A percentile compares a stretch with the other conserved stretches of the same genome.
These are phyloP conservation scores for Diutina pseudorugosa DNA, from an alignment of 1,139 yeast species.

Conservation along the genomic window DNA sequence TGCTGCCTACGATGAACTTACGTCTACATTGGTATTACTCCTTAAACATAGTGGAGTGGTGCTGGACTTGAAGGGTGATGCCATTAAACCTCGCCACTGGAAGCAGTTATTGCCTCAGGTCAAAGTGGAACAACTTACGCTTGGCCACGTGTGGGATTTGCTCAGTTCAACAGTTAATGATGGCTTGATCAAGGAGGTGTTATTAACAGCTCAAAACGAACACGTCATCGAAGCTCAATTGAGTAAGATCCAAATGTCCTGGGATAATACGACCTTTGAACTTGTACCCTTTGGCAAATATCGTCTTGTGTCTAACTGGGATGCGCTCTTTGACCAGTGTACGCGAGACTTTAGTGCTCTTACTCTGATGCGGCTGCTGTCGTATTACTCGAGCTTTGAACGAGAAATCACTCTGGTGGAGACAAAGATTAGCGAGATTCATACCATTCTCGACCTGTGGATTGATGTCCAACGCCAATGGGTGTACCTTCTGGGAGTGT, in stretches of 20 bases:
- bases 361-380: slow-evolving; percentile 61
- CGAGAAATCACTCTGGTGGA: slow-evolving; percentile 47
- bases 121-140: slow-evolving; percentile 14
- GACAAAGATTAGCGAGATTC: slow-evolving; percentile 37
- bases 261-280: slow-evolving; percentile 42
- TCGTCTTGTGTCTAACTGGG: slow-evolving; percentile 61
- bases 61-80: slow-evolving; percentile 4
- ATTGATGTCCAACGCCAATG: slow-evolving; percentile 82
- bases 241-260: slow-evolving; percentile 29
- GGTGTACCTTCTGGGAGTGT: slow-evolving; percentile 77
- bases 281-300: slow-evolving; percentile 42
- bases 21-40: slow-evolving; percentile 50
- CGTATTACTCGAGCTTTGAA: slow-evolving; percentile 50
- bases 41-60: slow-evolving; percentile 12
- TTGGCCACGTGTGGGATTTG: slow-evolving; percentile 49
- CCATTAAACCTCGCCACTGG: slow-evolving; percentile 7
- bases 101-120: neutral
- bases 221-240: slow-evolving; percentile 49
- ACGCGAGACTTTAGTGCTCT: slow-evolving; percentile 52
- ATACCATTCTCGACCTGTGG: slow-evolving; percentile 55
- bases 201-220: slow-evolving; percentile 67
- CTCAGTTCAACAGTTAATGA: slow-evolving; percentile 40
- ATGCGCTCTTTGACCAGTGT: slow-evolving; percentile 43
- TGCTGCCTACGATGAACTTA: neutral
- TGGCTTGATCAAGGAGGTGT: slow-evolving; percentile 30